Conservation (phyloP, 768 basidiomycete species). For the Sutorius australiensis region DNA sequence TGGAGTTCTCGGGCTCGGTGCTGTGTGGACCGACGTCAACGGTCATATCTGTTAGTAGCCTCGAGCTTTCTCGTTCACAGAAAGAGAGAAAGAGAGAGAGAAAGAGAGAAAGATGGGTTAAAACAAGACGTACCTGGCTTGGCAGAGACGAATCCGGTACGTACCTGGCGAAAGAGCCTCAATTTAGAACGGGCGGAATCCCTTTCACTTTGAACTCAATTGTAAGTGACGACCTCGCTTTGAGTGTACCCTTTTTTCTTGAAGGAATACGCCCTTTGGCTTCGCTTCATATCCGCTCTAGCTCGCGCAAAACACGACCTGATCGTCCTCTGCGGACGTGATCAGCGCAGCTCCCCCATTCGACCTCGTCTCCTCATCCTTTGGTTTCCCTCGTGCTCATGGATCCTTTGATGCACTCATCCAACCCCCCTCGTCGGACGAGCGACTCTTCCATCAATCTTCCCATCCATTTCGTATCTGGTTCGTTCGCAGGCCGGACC, state of each 20-base stretch:
- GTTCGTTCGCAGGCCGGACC: conserved; percentile 56
- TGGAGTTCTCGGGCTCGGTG: background rate
- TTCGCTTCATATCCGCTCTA: conserved; percentile 8
- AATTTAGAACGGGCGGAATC: conserved; percentile 22
- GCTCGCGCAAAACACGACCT: conserved; percentile 10
- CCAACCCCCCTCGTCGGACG: conserved; percentile 24
- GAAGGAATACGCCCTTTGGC: background rate
- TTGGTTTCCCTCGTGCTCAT: conserved; percentile 9
- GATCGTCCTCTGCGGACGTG: conserved; percentile 8
- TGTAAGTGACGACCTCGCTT: background rate
- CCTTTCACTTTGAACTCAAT: conserved; percentile 1
- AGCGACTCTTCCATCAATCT: conserved; percentile 27
- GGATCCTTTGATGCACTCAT: conserved; percentile 14
- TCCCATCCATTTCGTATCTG: conserved; percentile 54
- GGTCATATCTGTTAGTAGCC: background rate
- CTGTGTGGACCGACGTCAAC: background rate
- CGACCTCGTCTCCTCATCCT: background rate
- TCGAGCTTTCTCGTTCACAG: background rate
- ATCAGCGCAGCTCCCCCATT: background rate
- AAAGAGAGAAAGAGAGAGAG: background rate
- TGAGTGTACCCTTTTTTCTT: background rate
- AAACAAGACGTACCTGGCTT: conserved; percentile 9
- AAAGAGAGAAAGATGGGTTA: background rate
- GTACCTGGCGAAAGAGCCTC: conserved; percentile 8
- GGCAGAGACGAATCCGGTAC: conserved; percentile 14